phyloP scores from a whole-genome alignment of 306 rosid species.

The Medicago truncatula region DNA sequence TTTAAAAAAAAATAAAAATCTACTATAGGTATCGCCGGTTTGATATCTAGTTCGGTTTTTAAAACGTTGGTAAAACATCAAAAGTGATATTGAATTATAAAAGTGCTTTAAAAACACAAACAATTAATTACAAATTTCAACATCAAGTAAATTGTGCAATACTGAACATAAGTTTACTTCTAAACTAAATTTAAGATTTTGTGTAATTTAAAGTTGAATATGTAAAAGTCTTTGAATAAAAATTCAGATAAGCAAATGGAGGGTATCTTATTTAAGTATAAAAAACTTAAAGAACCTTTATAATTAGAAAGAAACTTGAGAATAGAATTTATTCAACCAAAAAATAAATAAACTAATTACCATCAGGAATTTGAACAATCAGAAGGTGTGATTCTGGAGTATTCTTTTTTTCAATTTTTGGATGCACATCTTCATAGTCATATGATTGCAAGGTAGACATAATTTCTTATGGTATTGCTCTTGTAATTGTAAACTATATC shows the following conservation, averaged over 20 bases:
- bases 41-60: no score
- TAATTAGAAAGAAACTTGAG: not conserved
- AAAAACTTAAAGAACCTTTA: no score
- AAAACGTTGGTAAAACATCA: not conserved
- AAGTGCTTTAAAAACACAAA: not conserved
- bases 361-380: conserved; percentile 44
- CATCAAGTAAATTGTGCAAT: not conserved
- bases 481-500: not conserved
- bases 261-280: not conserved
- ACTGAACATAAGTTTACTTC: not conserved
- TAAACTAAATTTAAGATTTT: no score
- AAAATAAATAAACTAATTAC: conserved; percentile 26
- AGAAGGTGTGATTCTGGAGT: conserved; percentile 34
- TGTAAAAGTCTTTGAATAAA: not conserved
- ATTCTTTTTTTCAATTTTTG: conserved; percentile 25
- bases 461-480: conserved; percentile 1
- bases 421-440: conserved; percentile 37
- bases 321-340: not conserved
- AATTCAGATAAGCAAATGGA: conserved; percentile 16
- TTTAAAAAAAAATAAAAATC: no score
- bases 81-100: not conserved
- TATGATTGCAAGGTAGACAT: conserved; percentile 13
- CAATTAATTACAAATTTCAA: not conserved
- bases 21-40: no score
- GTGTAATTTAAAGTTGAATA: not conserved